Conservation (phyloP, 192 early-diverging fungal species). For the Backusella luteola region DNA sequence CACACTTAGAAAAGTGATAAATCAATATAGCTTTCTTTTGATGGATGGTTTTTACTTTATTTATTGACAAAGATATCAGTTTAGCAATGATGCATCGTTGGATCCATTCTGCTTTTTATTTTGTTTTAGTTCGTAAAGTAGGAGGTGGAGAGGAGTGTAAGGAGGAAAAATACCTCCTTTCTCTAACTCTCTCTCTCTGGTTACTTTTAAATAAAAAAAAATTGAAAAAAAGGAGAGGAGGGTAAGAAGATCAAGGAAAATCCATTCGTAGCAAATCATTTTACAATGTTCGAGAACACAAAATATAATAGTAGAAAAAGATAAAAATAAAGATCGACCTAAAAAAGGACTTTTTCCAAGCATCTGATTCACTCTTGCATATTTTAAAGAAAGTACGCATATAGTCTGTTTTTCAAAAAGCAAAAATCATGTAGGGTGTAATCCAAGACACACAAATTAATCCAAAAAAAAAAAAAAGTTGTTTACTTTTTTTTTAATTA, state of each 20-base stretch:
- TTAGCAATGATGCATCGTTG: background rate
- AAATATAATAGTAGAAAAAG: background rate
- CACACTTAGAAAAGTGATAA: background rate
- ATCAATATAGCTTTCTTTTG: background rate
- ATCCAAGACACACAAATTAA: background rate
- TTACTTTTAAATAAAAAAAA: background rate
- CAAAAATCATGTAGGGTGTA: background rate
- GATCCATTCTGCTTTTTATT: background rate
- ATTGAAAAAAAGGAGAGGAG: background rate
- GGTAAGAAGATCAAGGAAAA: background rate
- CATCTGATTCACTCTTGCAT: background rate
- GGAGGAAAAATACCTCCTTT: background rate
- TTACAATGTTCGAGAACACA: background rate
- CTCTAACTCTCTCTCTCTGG: background rate
- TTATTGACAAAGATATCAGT: background rate
- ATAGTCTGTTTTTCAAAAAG: slow-evolving; percentile 8
- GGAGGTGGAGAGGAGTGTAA: background rate
- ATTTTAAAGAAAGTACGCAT: background rate
- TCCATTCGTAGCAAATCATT: background rate
- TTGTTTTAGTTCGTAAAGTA: background rate
- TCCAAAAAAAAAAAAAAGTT: background rate
- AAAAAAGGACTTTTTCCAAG: background rate
- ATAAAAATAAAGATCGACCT: background rate
- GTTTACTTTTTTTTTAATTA: background rate
- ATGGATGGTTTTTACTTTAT: background rate